Percentiles rank a stretch among this genome's conserved stretches.
Evolutionary conservation across 2,329 filamentous ascomycete genomes (phyloP).

Genomic region (Cladophialophora bantiana): DNA sequence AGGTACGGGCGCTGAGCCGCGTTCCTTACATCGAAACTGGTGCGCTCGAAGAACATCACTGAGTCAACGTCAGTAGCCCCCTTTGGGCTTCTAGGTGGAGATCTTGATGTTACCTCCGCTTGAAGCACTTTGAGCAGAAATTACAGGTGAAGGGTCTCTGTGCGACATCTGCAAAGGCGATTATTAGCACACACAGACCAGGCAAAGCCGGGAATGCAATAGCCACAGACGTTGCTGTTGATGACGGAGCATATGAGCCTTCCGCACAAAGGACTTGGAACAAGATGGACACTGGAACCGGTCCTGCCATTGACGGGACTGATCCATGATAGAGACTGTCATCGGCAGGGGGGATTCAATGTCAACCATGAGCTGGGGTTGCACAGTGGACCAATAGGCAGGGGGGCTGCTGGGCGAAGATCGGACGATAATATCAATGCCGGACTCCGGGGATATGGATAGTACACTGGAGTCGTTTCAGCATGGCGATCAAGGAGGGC

Average conservation of each 20-base stretch:
- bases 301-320: conserved; percentile 24
- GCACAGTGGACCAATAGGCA: neutral
- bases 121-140: conserved; percentile 39
- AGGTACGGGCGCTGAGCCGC: conserved; percentile 35
- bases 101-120: conserved; percentile 30
- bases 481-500: neutral
- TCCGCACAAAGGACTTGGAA: conserved; percentile 35
- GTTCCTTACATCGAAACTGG: conserved; percentile 38
- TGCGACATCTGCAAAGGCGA: conserved; percentile 28
- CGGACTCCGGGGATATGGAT: neutral
- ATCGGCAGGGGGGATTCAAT: conserved; percentile 13
- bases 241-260: conserved; percentile 39
- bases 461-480: neutral
- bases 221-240: conserved; percentile 36
- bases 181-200: neutral
- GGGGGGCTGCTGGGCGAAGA: neutral
- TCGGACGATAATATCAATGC: conserved; percentile 1
- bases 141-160: conserved; percentile 36
- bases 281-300: conserved; percentile 31
- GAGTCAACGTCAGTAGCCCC: neutral
- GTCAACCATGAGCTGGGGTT: neutral
- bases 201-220: neutral
- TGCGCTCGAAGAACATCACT: conserved; percentile 38
- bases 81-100: neutral
- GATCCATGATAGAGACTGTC: conserved; percentile 26